A percentile compares a stretch with the other conserved stretches of the same genome.
phyloP scores from a whole-genome alignment of 352 stramenopile genomes.

The Pythium folliculosum region DNA sequence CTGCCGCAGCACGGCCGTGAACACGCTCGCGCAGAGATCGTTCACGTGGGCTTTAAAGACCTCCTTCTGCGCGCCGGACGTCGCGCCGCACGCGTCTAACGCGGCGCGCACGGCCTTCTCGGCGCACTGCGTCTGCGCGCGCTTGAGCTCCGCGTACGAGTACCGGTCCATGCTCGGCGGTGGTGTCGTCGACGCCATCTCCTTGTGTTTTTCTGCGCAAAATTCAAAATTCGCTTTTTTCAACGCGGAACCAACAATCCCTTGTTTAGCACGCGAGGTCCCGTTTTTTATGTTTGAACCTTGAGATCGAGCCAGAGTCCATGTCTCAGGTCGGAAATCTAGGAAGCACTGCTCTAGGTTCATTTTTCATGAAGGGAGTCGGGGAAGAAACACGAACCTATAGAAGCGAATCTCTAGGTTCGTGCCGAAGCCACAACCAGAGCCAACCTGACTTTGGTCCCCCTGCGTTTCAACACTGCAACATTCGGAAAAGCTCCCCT shows the following conservation, averaged over 20 bases:
- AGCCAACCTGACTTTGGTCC: slow-evolving; percentile 5
- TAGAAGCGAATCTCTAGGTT: neutral
- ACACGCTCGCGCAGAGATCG: slow-evolving; percentile 74
- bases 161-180: slow-evolving; percentile 41
- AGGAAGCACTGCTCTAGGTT: neutral
- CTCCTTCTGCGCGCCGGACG: slow-evolving; percentile 62
- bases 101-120: slow-evolving; percentile 55
- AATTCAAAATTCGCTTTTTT: slow-evolving; percentile 20
- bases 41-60: slow-evolving; percentile 78
- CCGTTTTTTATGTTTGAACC: neutral
- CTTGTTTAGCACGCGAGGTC: neutral
- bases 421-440: neutral
- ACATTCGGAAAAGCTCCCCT: neutral
- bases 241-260: neutral
- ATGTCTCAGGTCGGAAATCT: neutral
- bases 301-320: neutral
- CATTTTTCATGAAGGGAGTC: neutral
- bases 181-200: slow-evolving; percentile 9
- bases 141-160: slow-evolving; percentile 77
- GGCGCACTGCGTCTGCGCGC: slow-evolving; percentile 64
- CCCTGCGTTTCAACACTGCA: neutral
- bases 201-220: neutral
- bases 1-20: slow-evolving; percentile 62
- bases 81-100: slow-evolving; percentile 48
- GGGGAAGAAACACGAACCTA: neutral